These are phyloP conservation scores for Thielaviopsis euricoi DNA, from an alignment of 2,329 filamentous ascomycete genomes.

Conservation along the genomic window DNA sequence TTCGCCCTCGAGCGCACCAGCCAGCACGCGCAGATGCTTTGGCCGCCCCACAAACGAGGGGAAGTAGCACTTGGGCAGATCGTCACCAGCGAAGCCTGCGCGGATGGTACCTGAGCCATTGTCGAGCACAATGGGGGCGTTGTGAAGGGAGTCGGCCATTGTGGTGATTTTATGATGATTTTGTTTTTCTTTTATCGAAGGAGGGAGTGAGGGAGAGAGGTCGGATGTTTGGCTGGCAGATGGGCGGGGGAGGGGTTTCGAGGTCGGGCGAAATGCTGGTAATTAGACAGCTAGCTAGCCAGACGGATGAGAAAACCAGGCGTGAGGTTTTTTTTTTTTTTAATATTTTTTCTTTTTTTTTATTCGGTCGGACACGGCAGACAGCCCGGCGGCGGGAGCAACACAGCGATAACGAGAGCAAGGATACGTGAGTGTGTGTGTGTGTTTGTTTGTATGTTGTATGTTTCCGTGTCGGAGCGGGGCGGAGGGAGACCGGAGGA, in stretches of 20 bases:
- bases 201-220: not conserved
- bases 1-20: constrained; percentile 91
- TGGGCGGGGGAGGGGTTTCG: not conserved
- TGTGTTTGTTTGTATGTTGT: no score
- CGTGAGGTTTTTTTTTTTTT: no score
- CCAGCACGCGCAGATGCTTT: constrained; percentile 86
- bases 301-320: no score
- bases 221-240: not conserved
- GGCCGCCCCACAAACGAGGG: constrained; percentile 93
- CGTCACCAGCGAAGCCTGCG: constrained; percentile 90
- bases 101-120: constrained; percentile 97
- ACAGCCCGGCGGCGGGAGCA: not conserved
- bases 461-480: not conserved
- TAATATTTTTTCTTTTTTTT: no score
- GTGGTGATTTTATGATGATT: constrained; percentile 11
- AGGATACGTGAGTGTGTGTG: no score
- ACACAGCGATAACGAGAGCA: no score
- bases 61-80: constrained; percentile 91
- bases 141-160: constrained; percentile 60
- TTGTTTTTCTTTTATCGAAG: not conserved
- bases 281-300: not conserved
- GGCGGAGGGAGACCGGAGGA: not conserved
- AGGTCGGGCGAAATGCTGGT: no score
- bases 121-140: constrained; percentile 96
- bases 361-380: not conserved